phyloP scores from a whole-genome alignment of 768 basidiomycete species.

The Suillus plorans region DNA sequence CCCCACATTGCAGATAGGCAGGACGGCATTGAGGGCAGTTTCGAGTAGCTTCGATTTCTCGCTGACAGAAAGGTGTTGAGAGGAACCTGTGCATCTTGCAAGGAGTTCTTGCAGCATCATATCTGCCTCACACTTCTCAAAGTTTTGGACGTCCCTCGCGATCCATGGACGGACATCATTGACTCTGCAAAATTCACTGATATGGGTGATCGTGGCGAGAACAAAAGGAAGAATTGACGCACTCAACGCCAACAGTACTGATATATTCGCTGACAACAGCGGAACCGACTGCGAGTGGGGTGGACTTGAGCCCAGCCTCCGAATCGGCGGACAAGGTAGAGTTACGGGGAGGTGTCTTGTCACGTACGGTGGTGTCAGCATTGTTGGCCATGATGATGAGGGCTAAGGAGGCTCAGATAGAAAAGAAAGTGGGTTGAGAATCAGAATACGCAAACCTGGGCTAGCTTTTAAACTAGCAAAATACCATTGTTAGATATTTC shows the following conservation, averaged over 20 bases:
- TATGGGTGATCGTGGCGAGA: not conserved
- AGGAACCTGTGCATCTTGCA: not conserved
- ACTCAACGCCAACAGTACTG: not conserved
- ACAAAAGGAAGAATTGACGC: not conserved
- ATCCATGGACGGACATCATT: not conserved
- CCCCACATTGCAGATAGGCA: not conserved
- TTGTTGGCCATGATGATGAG: not conserved
- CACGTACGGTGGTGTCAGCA: not conserved
- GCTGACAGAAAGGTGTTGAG: not conserved
- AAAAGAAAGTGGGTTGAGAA: not conserved
- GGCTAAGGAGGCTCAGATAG: not conserved
- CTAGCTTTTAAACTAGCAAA: not conserved
- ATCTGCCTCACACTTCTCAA: not conserved
- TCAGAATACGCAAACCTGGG: not conserved
- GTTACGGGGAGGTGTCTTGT: not conserved
- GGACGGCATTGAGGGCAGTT: not conserved
- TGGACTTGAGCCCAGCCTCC: not conserved
- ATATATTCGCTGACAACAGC: not conserved
- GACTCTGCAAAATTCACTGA: not conserved
- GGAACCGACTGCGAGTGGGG: not conserved
- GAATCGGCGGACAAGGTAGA: not conserved
- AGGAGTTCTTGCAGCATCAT: not conserved
- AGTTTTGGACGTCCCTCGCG: not conserved
- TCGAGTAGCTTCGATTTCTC: not conserved
- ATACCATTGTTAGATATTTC: not conserved